Conservation (phyloP, 2,329 filamentous ascomycete species). For the Claviceps africana region DNA sequence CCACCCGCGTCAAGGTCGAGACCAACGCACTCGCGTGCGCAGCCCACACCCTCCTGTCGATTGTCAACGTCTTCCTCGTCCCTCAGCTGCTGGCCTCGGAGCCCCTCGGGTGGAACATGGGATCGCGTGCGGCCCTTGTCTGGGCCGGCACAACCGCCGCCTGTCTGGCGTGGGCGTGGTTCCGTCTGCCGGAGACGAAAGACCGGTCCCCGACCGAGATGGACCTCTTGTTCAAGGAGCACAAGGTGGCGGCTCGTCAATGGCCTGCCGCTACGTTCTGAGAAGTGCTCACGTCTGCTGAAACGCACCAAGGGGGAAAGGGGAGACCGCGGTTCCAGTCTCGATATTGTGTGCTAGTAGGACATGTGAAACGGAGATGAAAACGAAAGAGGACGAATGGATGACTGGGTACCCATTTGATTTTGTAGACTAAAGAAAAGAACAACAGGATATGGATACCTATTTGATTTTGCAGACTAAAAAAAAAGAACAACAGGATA, state of each 20-base stretch:
- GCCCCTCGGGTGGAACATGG: slow-evolving; percentile 10
- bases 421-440: neutral
- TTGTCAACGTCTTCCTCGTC: slow-evolving; percentile 10
- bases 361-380: too few species aligned
- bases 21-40: slow-evolving; percentile 11
- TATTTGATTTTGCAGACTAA: too few species aligned
- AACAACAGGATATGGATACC: too few species aligned
- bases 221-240: slow-evolving; percentile 13
- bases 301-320: too few species aligned
- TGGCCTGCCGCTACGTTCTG: slow-evolving; percentile 3
- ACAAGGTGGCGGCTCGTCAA: slow-evolving; percentile 10
- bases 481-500: too few species aligned
- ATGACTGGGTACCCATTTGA: neutral
- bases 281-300: too few species aligned
- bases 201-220: slow-evolving; percentile 10
- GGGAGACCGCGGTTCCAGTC: too few species aligned
- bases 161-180: slow-evolving; percentile 11
- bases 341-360: too few species aligned
- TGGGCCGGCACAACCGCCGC: slow-evolving; percentile 8
- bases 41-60: slow-evolving; percentile 7
- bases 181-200: slow-evolving; percentile 13
- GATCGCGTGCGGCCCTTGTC: slow-evolving; percentile 8
- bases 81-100: slow-evolving; percentile 10
- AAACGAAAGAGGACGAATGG: too few species aligned
- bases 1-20: slow-evolving; percentile 11